Base-by-base conservation (phyloP, 2,329 filamentous ascomycete genomes). In the Fusarium tanahbumbuense region DNA sequence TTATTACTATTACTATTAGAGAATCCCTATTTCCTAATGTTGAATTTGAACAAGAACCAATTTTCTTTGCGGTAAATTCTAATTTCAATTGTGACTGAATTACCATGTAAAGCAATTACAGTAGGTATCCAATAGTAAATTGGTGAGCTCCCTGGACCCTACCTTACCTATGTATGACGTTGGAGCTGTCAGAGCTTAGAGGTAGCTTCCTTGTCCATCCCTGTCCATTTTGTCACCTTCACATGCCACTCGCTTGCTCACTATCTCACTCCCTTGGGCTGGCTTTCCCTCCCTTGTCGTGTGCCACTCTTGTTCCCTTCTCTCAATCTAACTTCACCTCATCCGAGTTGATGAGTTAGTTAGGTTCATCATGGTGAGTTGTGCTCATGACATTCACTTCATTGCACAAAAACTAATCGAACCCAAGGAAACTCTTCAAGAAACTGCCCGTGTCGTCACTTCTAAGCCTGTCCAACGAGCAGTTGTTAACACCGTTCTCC, bases 381-480 rank as follows among this genome's bases (percentile, higher is more conserved):
- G 28, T 32, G 13, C 28, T 45, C 25, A 13, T 32, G n/a, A 23
- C 34, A 7, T 56, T 41, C 11, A 27, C 18, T 28, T 8, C 20
- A 28, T 30, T 27, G 30, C 41, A n/a, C 37, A 40, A 32, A n/a
- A n/a, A 48, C 66, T 70, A 27, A 70, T 44, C 49, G 34, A 48
- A 23, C 22, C 32, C 48, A 57, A 81, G 80, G 79, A 81, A 54
- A 74, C 76, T n/a, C 56, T 82, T 25, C 75, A 78, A 62, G 78
- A 81, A 57, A 77, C 78, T 13, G 76, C 73, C 30, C 77, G 79
- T 62, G 78, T 79, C 28, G 78, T 81, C 20, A 87, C 86, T 41
- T 88, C 87, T 60, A 83, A 84, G 68, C 79, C 82, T 11, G 83
- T 84, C n/a, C 84, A 85, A 73, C 81, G 84, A 65, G 81, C 81